Evolutionary conservation across 2,329 filamentous ascomycete species (phyloP).

Genomic region (Tolypocladium cylindrosporum): DNA sequence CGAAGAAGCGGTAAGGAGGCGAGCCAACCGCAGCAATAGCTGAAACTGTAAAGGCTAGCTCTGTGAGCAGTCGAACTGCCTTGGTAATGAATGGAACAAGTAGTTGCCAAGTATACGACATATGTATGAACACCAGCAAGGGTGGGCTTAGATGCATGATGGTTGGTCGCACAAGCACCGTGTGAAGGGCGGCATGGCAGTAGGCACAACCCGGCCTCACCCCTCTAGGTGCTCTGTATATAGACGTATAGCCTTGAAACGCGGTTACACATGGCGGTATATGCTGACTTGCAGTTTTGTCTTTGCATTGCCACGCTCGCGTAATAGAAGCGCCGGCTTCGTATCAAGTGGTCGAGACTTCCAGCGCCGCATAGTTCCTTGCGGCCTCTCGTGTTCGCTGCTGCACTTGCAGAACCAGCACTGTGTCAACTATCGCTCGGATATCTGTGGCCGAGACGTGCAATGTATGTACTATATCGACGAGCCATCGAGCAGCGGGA

Average conservation of each 20-base stretch:
- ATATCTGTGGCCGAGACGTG: not conserved
- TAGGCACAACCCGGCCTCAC: not conserved
- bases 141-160: not conserved
- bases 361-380: not conserved
- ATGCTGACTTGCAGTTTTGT: not conserved
- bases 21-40: not conserved
- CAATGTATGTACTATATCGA: not conserved
- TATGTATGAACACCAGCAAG: not conserved
- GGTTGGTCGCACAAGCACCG: not conserved
- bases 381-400: not conserved
- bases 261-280: not conserved
- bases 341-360: not conserved
- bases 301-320: not conserved
- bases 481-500: not conserved
- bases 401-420: not conserved
- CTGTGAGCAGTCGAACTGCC: not conserved
- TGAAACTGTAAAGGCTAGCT: not conserved
- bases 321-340: not conserved
- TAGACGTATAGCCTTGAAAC: not conserved
- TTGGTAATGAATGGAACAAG: not conserved
- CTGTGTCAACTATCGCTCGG: not conserved
- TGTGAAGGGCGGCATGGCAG: not conserved
- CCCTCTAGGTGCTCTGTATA: not conserved
- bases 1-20: conserved; percentile 3
- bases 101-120: not conserved